A percentile compares a stretch with the other conserved stretches of the same genome.
Evolutionary conservation across 768 basidiomycete species (phyloP).

Genomic region (Leccinum arenicola): DNA sequence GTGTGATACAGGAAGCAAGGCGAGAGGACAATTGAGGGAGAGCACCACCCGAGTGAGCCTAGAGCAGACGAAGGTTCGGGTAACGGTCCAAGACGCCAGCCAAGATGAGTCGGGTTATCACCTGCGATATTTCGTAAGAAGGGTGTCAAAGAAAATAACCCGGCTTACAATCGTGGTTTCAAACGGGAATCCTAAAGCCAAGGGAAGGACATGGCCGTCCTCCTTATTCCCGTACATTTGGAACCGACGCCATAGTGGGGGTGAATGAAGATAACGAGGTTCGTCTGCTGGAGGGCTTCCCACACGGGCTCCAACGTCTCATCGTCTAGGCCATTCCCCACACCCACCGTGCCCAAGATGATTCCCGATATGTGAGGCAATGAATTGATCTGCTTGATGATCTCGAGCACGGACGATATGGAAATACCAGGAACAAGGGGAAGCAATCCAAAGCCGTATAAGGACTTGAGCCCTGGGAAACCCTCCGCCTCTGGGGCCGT

Average conservation of each 20-base stretch:
- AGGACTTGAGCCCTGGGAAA: conserved; percentile 34
- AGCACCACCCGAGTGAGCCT: conserved; percentile 86
- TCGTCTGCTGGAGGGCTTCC: conserved; percentile 67
- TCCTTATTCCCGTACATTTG: conserved; percentile 71
- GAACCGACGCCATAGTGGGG: conserved; percentile 82
- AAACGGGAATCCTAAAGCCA: conserved; percentile 86
- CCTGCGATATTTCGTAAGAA: conserved; percentile 34
- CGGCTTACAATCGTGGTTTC: conserved; percentile 79
- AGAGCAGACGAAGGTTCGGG: conserved; percentile 69
- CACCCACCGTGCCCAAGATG: conserved; percentile 78
- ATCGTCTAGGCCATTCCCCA: conserved; percentile 83
- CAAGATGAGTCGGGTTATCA: conserved; percentile 76
- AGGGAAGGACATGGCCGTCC: conserved; percentile 85
- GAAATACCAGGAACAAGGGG: conserved; percentile 73
- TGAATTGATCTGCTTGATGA: conserved; percentile 61
- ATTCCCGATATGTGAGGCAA: conserved; percentile 70
- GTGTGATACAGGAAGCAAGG: conserved; percentile 79
- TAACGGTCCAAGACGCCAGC: conserved; percentile 79
- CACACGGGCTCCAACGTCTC: conserved; percentile 75
- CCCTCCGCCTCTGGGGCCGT: too few species aligned
- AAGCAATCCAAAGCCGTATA: conserved; percentile 83
- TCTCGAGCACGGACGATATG: conserved; percentile 53
- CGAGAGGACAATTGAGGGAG: conserved; percentile 83
- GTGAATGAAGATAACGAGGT: conserved; percentile 78
- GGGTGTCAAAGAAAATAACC: not conserved